A percentile compares a stretch with the other conserved stretches of the same genome.
Conservation (phyloP, 306 rosid species). For the Fragaria iinumae region DNA sequence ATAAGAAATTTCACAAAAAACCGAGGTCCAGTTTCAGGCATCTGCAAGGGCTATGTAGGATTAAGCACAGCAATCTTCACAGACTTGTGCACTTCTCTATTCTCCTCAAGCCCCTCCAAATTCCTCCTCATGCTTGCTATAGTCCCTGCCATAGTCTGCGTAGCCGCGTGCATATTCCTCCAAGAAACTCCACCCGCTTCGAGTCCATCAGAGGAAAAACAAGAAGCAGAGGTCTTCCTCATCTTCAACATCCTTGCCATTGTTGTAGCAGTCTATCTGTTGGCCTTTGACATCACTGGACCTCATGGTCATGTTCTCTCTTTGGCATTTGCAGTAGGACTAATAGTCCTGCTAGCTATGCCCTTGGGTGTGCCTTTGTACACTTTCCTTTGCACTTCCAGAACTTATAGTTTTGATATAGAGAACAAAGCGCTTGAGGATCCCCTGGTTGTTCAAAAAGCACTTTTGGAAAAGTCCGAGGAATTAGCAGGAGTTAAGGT, state of each 20-base stretch:
- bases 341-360: slow-evolving; percentile 30
- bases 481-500: slow-evolving; percentile 9
- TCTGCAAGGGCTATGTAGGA: slow-evolving; percentile 36
- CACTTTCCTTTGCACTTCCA: slow-evolving; percentile 7
- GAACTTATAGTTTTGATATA: slow-evolving; percentile 12
- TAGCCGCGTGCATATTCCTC: slow-evolving; percentile 30
- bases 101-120: slow-evolving; percentile 35
- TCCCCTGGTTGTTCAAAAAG: slow-evolving; percentile 22
- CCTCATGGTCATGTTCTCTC: slow-evolving; percentile 34
- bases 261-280: slow-evolving; percentile 35
- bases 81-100: slow-evolving; percentile 36
- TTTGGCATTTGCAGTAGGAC: slow-evolving; percentile 30
- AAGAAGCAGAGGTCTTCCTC: slow-evolving; percentile 14
- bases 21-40: slow-evolving; percentile 50
- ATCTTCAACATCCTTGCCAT: slow-evolving; percentile 32
- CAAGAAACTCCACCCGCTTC: slow-evolving; percentile 31
- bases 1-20: slow-evolving; percentile 40
- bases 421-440: slow-evolving; percentile 24
- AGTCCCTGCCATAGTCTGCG: slow-evolving; percentile 37
- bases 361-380: slow-evolving; percentile 44
- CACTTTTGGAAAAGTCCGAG: not conserved
- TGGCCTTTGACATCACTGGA: slow-evolving; percentile 35
- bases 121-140: slow-evolving; percentile 44
- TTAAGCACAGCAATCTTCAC: slow-evolving; percentile 45
- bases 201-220: slow-evolving; percentile 19